Percentiles rank a stretch among this genome's conserved stretches.
Conservation (phyloP, 306 rosid species). For the Lathyrus aphaca region DNA sequence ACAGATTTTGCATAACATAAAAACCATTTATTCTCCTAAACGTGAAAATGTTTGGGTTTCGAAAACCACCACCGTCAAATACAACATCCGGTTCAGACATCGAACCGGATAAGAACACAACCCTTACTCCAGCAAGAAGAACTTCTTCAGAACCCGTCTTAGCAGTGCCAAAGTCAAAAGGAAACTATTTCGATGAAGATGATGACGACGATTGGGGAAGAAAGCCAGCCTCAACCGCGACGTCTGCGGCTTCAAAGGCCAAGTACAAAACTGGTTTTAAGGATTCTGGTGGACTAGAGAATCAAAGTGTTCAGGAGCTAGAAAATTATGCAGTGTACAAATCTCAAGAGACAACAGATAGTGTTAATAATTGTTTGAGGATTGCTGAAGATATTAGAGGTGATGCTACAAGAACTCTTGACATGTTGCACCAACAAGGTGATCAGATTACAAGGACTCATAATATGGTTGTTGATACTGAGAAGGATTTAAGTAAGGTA, state of each 20-base stretch:
- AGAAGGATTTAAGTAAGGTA: slow-evolving; percentile 84
- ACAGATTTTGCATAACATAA: not conserved
- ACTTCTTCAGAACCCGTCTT: slow-evolving; percentile 70
- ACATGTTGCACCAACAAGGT: slow-evolving; percentile 89
- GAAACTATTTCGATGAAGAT: slow-evolving; percentile 50
- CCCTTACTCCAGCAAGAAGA: slow-evolving; percentile 52
- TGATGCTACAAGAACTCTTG: slow-evolving; percentile 86
- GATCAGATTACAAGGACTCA: slow-evolving; percentile 91
- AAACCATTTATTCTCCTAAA: not conserved
- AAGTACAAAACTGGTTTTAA: slow-evolving; percentile 55
- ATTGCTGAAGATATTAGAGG: slow-evolving; percentile 81
- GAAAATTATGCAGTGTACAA: slow-evolving; percentile 76
- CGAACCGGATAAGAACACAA: slow-evolving; percentile 43
- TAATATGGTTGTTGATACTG: slow-evolving; percentile 74
- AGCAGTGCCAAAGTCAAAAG: slow-evolving; percentile 49
- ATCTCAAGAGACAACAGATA: slow-evolving; percentile 78
- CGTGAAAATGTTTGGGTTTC: slow-evolving; percentile 65
- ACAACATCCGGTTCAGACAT: slow-evolving; percentile 41
- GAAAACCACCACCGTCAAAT: slow-evolving; percentile 51
- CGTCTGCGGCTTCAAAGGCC: slow-evolving; percentile 40
- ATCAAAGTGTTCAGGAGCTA: slow-evolving; percentile 72
- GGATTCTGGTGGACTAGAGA: slow-evolving; percentile 73
- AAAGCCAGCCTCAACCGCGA: slow-evolving; percentile 44
- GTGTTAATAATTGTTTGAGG: slow-evolving; percentile 71
- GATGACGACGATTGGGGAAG: slow-evolving; percentile 53